A percentile compares a stretch with the other conserved stretches of the same genome.
These are phyloP conservation scores for Remersonia thermophila DNA, from an alignment of 2,329 filamentous ascomycete genomes.

Conservation along the genomic window DNA sequence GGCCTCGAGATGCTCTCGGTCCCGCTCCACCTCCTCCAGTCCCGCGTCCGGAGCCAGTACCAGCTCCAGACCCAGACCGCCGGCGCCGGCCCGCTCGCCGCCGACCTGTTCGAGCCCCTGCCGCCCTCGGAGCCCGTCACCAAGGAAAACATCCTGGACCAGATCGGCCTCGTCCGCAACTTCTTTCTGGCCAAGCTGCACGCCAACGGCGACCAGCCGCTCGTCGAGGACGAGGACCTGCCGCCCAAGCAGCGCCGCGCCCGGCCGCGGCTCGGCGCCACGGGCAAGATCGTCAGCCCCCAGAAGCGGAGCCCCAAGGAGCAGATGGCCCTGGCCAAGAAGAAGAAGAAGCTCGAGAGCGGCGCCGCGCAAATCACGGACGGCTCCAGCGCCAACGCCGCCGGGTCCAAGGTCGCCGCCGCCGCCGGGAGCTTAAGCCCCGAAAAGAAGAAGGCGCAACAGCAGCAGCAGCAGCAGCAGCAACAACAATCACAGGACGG, in stretches of 20 bases:
- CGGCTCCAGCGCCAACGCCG: constrained; percentile 15
- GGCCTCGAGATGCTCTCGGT: constrained; percentile 80
- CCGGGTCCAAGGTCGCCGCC: too few relatives aligned
- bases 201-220: constrained; percentile 66
- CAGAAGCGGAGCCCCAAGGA: constrained; percentile 74
- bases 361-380: constrained; percentile 39
- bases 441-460: constrained; percentile 19
- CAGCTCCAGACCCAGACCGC: constrained; percentile 61
- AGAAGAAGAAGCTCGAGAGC: constrained; percentile 65
- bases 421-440: too few relatives aligned
- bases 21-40: constrained; percentile 85
- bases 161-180: constrained; percentile 79
- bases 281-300: constrained; percentile 75
- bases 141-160: constrained; percentile 59
- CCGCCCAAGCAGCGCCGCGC: constrained; percentile 80
- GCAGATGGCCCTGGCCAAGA: constrained; percentile 72
- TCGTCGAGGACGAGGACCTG: constrained; percentile 89
- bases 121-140: constrained; percentile 66
- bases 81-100: constrained; percentile 35
- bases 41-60: constrained; percentile 74
- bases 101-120: constrained; percentile 54
- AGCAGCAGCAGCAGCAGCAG: constrained; percentile 36
- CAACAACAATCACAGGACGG: not conserved
- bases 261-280: constrained; percentile 52
- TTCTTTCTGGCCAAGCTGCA: constrained; percentile 88